phyloP scores from a whole-genome alignment of 2,329 filamentous ascomycete genomes.

The Nigrograna mackinnonii region DNA sequence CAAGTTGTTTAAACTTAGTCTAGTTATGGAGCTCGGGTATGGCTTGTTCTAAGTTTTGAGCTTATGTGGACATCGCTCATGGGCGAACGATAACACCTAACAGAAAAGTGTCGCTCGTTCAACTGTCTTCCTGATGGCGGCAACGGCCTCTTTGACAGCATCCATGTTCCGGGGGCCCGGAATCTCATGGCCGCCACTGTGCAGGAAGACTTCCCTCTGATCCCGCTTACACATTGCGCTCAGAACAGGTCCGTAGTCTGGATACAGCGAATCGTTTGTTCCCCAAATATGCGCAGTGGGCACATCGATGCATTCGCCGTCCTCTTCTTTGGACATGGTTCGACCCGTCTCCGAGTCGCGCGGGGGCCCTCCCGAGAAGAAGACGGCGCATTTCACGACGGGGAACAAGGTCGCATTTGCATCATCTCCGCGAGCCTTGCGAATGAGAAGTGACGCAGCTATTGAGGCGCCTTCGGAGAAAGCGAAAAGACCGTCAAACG shows the following conservation, averaged over 20 bases:
- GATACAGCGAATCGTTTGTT: not conserved
- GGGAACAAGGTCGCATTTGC: not conserved
- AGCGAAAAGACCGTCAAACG: conserved; percentile 16
- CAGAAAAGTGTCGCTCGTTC: no score
- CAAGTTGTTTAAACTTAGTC: no score
- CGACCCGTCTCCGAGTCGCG: conserved; percentile 4
- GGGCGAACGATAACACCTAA: no score
- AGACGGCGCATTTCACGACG: conserved; percentile 9
- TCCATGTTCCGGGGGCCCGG: not conserved
- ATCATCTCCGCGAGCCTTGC: not conserved
- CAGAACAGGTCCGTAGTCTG: not conserved
- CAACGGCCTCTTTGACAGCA: not conserved
- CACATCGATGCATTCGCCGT: conserved; percentile 2
- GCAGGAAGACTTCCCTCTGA: conserved; percentile 2
- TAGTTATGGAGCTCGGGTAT: no score
- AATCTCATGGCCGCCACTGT: conserved; percentile 11
- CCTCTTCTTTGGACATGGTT: not conserved
- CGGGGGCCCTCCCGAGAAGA: conserved; percentile 1
- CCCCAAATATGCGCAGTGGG: conserved; percentile 12
- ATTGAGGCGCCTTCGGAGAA: conserved; percentile 12
- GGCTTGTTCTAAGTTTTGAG: no score
- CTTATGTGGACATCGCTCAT: no score
- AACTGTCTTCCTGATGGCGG: not conserved
- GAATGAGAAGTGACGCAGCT: conserved; percentile 5
- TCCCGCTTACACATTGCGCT: conserved; percentile 1